Percentiles rank a stretch among this genome's conserved stretches.
Evolutionary conservation across 2,329 filamentous ascomycete species (phyloP).

Genomic region (Coleophoma eucalyptorum): DNA sequence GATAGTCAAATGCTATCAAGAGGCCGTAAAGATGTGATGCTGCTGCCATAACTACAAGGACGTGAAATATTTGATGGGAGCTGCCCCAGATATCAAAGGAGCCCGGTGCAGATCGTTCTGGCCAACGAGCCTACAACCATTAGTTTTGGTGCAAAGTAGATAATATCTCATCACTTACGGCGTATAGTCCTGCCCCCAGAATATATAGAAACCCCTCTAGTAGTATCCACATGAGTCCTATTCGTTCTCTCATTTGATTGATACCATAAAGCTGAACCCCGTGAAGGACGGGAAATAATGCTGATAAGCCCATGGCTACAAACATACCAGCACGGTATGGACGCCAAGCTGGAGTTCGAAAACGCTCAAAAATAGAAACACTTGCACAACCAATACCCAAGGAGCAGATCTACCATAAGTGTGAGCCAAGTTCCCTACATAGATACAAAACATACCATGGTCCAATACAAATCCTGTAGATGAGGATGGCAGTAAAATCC

Average conservation of each 20-base stretch:
- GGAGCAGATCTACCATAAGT: slow-evolving; percentile 61
- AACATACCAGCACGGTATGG: slow-evolving; percentile 89
- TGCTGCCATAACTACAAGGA: slow-evolving; percentile 81
- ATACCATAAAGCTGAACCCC: slow-evolving; percentile 67
- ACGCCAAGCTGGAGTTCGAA: slow-evolving; percentile 79
- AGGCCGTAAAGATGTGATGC: slow-evolving; percentile 78
- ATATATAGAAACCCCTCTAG: slow-evolving; percentile 83
- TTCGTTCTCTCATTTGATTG: slow-evolving; percentile 61
- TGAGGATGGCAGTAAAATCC: slow-evolving; percentile 70
- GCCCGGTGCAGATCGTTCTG: slow-evolving; percentile 75
- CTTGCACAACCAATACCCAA: slow-evolving; percentile 73
- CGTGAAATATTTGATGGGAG: slow-evolving; percentile 95
- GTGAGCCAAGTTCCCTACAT: neutral
- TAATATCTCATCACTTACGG: slow-evolving; percentile 45
- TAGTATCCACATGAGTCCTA: slow-evolving; percentile 78
- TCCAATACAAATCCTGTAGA: slow-evolving; percentile 69
- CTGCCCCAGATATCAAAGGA: slow-evolving; percentile 87
- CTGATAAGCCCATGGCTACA: slow-evolving; percentile 79
- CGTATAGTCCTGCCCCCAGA: slow-evolving; percentile 80
- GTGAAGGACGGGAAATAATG: slow-evolving; percentile 79
- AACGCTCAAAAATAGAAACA: slow-evolving; percentile 76
- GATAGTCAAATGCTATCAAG: slow-evolving; percentile 79
- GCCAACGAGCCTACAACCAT: slow-evolving; percentile 62
- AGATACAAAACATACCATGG: slow-evolving; percentile 53
- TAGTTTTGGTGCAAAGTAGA: slow-evolving; percentile 2